phyloP scores from a whole-genome alignment of 495 filamentous ascomycete genomes.

The Aspergillus ellipticus region DNA sequence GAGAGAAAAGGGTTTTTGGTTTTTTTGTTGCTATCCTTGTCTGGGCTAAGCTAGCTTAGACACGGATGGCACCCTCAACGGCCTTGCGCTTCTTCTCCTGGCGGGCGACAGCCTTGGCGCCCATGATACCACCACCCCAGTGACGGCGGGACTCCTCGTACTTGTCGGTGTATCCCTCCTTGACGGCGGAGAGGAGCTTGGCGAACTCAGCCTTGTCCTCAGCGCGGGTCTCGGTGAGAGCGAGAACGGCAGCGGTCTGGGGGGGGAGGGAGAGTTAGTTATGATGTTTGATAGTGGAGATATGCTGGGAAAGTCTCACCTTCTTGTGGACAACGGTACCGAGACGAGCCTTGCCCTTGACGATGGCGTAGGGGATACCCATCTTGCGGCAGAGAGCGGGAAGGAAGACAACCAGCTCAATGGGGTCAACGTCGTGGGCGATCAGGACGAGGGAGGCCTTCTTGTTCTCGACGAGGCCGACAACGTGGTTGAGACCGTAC shows the following conservation, averaged over 20 bases:
- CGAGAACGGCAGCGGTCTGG: constrained; percentile 92
- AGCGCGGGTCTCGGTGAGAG: constrained; percentile 89
- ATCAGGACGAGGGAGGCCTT: constrained; percentile 97
- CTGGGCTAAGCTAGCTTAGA: constrained; percentile 54
- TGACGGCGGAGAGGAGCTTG: constrained; percentile 93
- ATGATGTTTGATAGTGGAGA: too few species aligned
- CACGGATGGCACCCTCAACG: constrained; percentile 87
- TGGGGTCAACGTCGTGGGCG: constrained; percentile 99
- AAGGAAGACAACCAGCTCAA: constrained; percentile 98
- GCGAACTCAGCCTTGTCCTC: constrained; percentile 98
- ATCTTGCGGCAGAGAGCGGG: constrained; percentile 99
- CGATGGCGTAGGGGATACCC: constrained; percentile 97
- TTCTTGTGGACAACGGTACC: constrained; percentile 99
- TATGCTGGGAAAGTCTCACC: constrained; percentile 56
- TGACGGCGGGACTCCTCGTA: constrained; percentile 86
- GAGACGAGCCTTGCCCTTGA: constrained; percentile 99
- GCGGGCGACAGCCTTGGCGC: constrained; percentile 88
- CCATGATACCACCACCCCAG: constrained; percentile 99
- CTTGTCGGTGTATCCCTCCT: constrained; percentile 97
- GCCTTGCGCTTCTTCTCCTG: constrained; percentile 97
- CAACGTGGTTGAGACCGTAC: constrained; percentile 99
- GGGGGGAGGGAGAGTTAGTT: too few species aligned
- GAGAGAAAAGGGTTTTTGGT: not conserved
- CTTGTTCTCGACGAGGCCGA: constrained; percentile 99
- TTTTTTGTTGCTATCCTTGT: not conserved